Base-by-base conservation (phyloP, 148 eudicot genomes). In the Rheum nobile region DNA sequence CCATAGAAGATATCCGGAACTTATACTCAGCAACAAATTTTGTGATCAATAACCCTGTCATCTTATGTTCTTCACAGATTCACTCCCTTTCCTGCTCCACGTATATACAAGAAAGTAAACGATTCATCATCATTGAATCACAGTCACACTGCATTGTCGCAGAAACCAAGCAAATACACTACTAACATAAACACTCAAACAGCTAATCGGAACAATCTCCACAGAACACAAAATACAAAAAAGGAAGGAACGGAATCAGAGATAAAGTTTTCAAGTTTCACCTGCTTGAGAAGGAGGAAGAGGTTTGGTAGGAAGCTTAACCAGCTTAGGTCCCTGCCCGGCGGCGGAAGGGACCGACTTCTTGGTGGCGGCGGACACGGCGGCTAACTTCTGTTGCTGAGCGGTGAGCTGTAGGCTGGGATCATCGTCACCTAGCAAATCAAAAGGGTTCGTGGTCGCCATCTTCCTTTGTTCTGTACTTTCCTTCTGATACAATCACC, bases 261-360 rank as follows among this genome's bases (percentile, higher is more conserved):
- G 6, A 32, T 12, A 52, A n/a, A n/a, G n/a, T 6, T 6, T 4
- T 14, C n/a, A 54, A 11, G 34, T n/a, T 48, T 35, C 14, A 86
- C 88, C 89, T 68, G 85, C 85, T 74, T 83, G 85, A 74, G 90
- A 26, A 35, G 90, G 92, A 42, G 89, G 92, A 6, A 77, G 79
- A 3, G 89, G 88, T 76, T 86, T 86, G 48, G 89, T 32, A 2
- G 92, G 86, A 4, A 86, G 74, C 76, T 88, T 86, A 1, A 82
- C 86, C 6, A 81, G 68, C 83, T 82, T 78, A 28, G 79, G 55
- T 9, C 69, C 48, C 38, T n/a, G 71, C 6, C 7, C 77, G 37
- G 10, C 70, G 39, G 48, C 79, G 63, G 10, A 74, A 37, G 14
- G 74, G 46, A 74, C 69, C 28, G 71, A 44, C 44, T 75, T 80